phyloP scores from a whole-genome alignment of 768 basidiomycete genomes.

The Pleurotus eryngii region DNA sequence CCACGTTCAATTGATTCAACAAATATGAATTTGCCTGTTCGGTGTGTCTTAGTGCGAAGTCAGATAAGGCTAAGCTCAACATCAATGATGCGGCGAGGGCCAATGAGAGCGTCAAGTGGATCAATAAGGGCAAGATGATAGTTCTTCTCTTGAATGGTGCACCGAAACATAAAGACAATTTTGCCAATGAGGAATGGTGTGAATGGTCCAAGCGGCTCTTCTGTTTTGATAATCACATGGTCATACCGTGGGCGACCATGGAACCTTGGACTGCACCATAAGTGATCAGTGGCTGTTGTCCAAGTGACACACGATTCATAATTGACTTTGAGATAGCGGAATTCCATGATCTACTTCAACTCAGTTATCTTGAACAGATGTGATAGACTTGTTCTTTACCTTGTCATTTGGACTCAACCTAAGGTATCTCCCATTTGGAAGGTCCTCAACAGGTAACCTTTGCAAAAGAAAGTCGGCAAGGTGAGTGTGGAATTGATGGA shows the following conservation, averaged over 20 bases:
- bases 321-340: slow-evolving; percentile 11
- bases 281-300: slow-evolving; percentile 20
- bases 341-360: background rate
- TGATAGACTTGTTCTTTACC: background rate
- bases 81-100: slow-evolving; percentile 14
- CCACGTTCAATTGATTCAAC: slow-evolving; percentile 26
- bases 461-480: background rate
- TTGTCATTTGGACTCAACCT: background rate
- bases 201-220: background rate
- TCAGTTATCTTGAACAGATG: too few species aligned
- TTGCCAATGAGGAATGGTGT: slow-evolving; percentile 14
- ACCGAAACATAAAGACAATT: slow-evolving; percentile 20
- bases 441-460: background rate
- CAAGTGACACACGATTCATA: slow-evolving; percentile 26
- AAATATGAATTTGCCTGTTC: slow-evolving; percentile 18
- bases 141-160: background rate
- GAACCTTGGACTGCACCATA: slow-evolving; percentile 28
- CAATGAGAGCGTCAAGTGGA: slow-evolving; percentile 13
- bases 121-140: slow-evolving; percentile 20
- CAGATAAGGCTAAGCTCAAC: slow-evolving; percentile 18
- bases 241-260: slow-evolving; percentile 21
- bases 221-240: slow-evolving; percentile 21
- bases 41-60: slow-evolving; percentile 7
- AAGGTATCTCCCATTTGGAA: background rate
- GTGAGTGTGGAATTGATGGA: background rate